Evolutionary conservation across 1,284 basidiomycete genomes (phyloP).

Genomic region (Ustilago shanxiensis): DNA sequence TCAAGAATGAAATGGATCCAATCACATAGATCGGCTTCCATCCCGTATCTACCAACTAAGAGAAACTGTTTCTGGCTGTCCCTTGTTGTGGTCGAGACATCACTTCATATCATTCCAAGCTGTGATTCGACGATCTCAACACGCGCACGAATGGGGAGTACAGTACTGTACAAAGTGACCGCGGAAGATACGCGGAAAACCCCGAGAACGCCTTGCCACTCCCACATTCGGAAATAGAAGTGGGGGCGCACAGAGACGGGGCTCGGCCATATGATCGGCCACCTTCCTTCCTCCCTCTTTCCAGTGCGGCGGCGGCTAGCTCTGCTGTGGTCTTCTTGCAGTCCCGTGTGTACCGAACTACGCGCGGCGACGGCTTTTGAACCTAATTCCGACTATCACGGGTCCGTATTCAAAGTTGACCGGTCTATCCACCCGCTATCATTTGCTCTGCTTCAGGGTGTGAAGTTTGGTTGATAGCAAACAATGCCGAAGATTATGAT

Average conservation of each 20-base stretch:
- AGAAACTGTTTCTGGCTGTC: no score
- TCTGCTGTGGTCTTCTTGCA: background rate
- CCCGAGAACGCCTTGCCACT: background rate
- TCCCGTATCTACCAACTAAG: background rate
- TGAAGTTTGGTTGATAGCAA: background rate
- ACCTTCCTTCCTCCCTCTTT: background rate
- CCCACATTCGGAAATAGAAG: background rate
- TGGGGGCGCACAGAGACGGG: background rate
- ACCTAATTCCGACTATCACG: conserved; percentile 11
- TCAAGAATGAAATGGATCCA: background rate
- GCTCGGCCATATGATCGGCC: background rate
- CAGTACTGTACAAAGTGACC: background rate
- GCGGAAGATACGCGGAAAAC: conserved; percentile 5
- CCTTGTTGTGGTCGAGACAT: background rate
- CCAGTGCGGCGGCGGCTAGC: background rate
- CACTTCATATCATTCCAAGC: background rate
- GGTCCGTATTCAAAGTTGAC: background rate
- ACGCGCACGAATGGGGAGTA: background rate
- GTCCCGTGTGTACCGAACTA: background rate
- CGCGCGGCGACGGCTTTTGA: background rate
- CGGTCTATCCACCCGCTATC: background rate
- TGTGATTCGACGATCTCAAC: background rate
- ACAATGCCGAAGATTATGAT: conserved; percentile 1
- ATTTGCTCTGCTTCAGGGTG: background rate
- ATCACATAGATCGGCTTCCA: background rate